phyloP scores from a whole-genome alignment of 2,329 filamentous ascomycete genomes.

The Nakataea oryzae region DNA sequence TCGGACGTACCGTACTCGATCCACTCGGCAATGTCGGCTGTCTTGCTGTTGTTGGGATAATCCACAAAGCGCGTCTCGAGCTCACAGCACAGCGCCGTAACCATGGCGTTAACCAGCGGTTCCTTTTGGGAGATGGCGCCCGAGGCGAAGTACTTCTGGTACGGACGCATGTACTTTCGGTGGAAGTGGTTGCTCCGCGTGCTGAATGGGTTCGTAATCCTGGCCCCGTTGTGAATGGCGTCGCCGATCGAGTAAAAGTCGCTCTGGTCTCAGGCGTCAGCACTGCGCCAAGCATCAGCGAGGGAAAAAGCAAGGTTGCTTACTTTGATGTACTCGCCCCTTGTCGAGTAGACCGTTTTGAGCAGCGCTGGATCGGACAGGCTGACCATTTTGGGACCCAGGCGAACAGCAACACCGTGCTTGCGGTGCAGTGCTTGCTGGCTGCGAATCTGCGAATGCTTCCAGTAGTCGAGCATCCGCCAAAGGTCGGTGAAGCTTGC shows the following conservation, averaged over 20 bases:
- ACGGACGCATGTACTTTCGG: neutral
- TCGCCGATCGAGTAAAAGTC: neutral
- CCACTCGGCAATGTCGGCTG: neutral
- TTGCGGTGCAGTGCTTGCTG: neutral
- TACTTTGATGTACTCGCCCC: constrained; percentile 5
- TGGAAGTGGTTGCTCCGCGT: neutral
- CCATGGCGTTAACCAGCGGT: neutral
- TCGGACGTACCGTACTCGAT: neutral
- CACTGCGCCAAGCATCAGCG: neutral
- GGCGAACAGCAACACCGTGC: constrained; percentile 27
- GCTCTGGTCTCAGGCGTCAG: neutral
- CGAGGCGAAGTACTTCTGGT: neutral
- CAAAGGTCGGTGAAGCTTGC: neutral
- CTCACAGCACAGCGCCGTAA: neutral
- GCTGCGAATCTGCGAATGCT: neutral
- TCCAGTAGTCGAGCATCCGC: neutral
- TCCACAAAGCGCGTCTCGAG: neutral
- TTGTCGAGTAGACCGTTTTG: constrained; percentile 23
- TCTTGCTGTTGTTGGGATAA: neutral
- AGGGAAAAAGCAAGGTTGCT: neutral
- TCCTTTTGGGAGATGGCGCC: neutral
- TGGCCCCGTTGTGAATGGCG: neutral
- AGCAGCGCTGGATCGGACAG: constrained; percentile 24
- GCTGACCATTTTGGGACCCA: constrained; percentile 26
- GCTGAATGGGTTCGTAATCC: neutral